Percentiles rank a stretch among this genome's conserved stretches.
Evolutionary conservation across 345 rosid genomes (phyloP).

Genomic region (Lepidium didymum): DNA sequence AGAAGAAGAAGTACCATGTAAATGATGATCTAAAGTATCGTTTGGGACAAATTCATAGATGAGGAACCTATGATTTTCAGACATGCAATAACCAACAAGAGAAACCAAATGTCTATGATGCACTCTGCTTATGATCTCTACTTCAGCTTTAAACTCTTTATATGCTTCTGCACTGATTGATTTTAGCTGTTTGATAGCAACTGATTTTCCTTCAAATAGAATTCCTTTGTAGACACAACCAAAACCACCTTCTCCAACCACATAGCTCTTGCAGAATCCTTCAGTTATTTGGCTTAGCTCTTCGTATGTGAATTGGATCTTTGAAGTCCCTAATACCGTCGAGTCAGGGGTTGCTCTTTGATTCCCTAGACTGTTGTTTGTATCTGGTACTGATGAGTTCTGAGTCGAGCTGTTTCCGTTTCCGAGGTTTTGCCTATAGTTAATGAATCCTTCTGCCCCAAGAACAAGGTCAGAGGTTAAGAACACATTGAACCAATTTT

Average conservation of each 20-base stretch:
- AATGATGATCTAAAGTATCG: conserved; percentile 29
- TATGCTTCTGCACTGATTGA: conserved; percentile 25
- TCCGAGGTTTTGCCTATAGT: conserved; percentile 27
- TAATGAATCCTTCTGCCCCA: conserved; percentile 28
- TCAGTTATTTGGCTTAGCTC: conserved; percentile 47
- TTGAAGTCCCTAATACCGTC: conserved; percentile 28
- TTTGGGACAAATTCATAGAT: conserved; percentile 35
- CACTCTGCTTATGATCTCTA: conserved; percentile 34
- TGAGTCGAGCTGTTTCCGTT: conserved; percentile 27
- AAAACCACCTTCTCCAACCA: conserved; percentile 34
- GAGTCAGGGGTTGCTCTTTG: conserved; percentile 32
- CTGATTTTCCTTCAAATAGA: conserved; percentile 35
- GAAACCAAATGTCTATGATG: conserved; percentile 53
- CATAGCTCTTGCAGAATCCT: conserved; percentile 18
- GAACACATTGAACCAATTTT: conserved; percentile 1
- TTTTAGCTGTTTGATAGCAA: conserved; percentile 69
- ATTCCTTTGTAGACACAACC: conserved; percentile 32
- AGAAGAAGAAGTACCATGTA: conserved; percentile 24
- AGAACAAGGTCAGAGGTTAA: not conserved
- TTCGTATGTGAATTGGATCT: conserved; percentile 43
- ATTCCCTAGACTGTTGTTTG: conserved; percentile 34
- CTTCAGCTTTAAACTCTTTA: conserved; percentile 34
- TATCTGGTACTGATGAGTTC: conserved; percentile 30
- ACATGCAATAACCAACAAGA: conserved; percentile 52
- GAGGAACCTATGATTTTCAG: conserved; percentile 32